A percentile compares a stretch with the other conserved stretches of the same genome.
These are phyloP conservation scores for Suillus placidus DNA, from an alignment of 768 basidiomycete genomes.

Conservation along the genomic window DNA sequence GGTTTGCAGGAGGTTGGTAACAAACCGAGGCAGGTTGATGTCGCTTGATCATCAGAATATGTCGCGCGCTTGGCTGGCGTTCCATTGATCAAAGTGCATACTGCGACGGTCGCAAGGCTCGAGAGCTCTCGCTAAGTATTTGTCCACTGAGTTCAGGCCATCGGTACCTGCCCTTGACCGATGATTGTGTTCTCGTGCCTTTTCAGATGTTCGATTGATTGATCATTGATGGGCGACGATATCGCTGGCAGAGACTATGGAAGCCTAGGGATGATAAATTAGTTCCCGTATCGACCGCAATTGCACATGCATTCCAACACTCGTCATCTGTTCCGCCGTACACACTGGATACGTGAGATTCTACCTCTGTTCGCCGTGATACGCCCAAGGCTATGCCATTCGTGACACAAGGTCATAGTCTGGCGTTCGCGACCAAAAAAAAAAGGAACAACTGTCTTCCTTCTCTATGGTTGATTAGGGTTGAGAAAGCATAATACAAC, in stretches of 20 bases:
- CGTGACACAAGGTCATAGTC: background rate
- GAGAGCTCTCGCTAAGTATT: background rate
- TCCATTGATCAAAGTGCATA: background rate
- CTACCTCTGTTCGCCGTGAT: background rate
- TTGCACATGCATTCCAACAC: background rate
- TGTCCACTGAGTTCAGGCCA: background rate
- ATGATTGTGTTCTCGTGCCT: background rate
- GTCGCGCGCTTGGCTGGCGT: background rate
- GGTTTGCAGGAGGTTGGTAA: background rate
- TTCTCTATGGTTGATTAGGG: background rate
- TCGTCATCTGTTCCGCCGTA: background rate
- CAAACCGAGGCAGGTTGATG: background rate
- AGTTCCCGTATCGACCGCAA: background rate
- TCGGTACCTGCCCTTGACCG: background rate
- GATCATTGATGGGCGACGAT: background rate
- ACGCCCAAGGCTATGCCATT: background rate
- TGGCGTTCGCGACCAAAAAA: background rate
- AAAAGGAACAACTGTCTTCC: background rate
- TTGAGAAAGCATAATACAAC: background rate
- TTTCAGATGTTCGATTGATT: slow-evolving; percentile 4
- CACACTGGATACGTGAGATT: slow-evolving; percentile 1
- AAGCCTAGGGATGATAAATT: slow-evolving; percentile 1
- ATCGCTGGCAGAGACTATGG: background rate
- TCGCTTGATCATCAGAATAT: background rate
- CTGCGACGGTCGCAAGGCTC: background rate